A percentile compares a stretch with the other conserved stretches of the same genome.
Conservation (phyloP, 768 basidiomycete species). For the Phlebiopsis flavidoalba region DNA sequence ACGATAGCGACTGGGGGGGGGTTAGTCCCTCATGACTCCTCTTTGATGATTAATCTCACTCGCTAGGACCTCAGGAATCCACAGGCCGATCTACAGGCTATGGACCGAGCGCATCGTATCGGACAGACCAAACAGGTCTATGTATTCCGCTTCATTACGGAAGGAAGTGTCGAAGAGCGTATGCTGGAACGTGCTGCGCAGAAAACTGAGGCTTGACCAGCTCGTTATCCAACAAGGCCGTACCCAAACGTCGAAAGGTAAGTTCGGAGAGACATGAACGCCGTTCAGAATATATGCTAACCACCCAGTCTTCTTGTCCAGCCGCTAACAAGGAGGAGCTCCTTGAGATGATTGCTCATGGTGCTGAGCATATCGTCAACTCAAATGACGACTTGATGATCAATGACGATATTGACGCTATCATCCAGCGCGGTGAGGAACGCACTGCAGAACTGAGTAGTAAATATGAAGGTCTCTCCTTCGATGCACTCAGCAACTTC, state of each 20-base stretch:
- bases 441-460: constrained; percentile 82
- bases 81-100: constrained; percentile 97
- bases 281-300: neutral
- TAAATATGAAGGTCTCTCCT: constrained; percentile 89
- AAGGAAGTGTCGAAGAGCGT: constrained; percentile 92
- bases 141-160: constrained; percentile 95
- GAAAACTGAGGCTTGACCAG: constrained; percentile 91
- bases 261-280: constrained; percentile 12
- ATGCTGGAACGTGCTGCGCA: constrained; percentile 95
- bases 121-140: constrained; percentile 98
- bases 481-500: constrained; percentile 96
- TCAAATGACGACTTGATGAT: constrained; percentile 71
- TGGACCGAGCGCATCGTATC: constrained; percentile 96
- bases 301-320: constrained; percentile 16
- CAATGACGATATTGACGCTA: constrained; percentile 90
- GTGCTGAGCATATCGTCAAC: constrained; percentile 95
- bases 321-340: constrained; percentile 95
- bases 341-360: constrained; percentile 96
- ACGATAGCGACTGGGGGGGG: constrained; percentile 99
- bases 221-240: constrained; percentile 96
- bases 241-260: constrained; percentile 68
- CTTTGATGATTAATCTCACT: constrained; percentile 21
- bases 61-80: constrained; percentile 60
- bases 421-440: constrained; percentile 88
- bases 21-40: constrained; percentile 19